Base-by-base conservation (phyloP, 441 rosid genomes). In the Jatropha multifida region DNA sequence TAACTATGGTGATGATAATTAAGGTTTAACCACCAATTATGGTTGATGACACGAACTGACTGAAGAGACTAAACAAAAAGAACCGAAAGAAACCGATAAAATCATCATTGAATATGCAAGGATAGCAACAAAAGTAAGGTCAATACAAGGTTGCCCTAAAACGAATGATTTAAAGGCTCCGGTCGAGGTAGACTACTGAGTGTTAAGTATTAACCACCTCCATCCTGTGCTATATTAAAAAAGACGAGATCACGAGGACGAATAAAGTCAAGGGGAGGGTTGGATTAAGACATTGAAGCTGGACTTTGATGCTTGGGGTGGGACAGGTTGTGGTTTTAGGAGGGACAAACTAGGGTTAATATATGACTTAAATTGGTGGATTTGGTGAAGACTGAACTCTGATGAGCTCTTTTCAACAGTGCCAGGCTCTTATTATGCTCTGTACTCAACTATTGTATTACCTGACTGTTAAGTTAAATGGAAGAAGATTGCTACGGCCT, bases 41-140 rank as follows among this genome's bases (percentile, higher is more conserved):
- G 74, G 5, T 55, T 23, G 17, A 27, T 58, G 63, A 54, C 32
- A 65, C n/a, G 75, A 64, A 74, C 49, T 75, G 82, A 77, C 38
- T 38, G 51, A 69, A 72, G 64, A 63, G 73, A 59, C 76, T 23
- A 46, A 9, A 81, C 78, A 75, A 18, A 38, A 82, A 73, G 78
- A 79, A 81, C 86, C 86, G 86, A 81, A 85, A 85, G 86, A 73
- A 71, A 27, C 65, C 79, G 55, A 41, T 18, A 27, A 74, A 79
- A 72, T 62, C 76, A 70, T 81, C 69, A 67, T 65, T 71, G 18
- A 2, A 17, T 2, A 1, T 59, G 37, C 1, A 41, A 74, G 32
- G 13, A 27, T 26, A 14, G 37, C 60, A 56, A 8, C 38, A 63
- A 49, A 61, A 64, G 81, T 63, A 65, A 13, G 26, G 70, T 68